Evolutionary conservation across 257 asterid species (phyloP).

Genomic region (Solanum boliviense): DNA sequence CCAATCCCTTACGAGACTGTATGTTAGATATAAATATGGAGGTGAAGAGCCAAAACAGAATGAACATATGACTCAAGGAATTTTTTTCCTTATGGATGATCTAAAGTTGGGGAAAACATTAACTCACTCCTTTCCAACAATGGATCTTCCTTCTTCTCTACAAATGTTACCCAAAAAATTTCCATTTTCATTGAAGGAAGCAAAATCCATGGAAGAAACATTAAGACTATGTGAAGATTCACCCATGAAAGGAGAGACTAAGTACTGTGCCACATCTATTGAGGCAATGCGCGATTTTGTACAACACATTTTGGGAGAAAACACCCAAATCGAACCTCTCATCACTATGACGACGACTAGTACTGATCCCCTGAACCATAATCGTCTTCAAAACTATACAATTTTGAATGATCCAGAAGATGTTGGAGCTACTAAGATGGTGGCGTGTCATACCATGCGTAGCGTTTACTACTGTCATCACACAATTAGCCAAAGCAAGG

Average conservation of each 20-base stretch:
- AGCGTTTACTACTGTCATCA: conserved; percentile 62
- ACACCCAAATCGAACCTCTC: conserved; percentile 11
- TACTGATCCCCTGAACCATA: no score
- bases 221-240: conserved; percentile 40
- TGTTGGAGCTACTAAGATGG: conserved; percentile 27
- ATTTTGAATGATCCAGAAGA: conserved; percentile 22
- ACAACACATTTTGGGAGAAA: conserved; percentile 18
- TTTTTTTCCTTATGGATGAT: conserved; percentile 51
- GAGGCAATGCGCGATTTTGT: conserved; percentile 55
- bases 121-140: conserved; percentile 40
- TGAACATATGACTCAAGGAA: no score
- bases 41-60: no score
- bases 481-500: conserved; percentile 35
- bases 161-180: conserved; percentile 24
- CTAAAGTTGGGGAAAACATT: conserved; percentile 38
- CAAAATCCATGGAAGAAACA: conserved; percentile 52
- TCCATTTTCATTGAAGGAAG: conserved; percentile 41
- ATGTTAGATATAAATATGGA: no score
- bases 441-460: conserved; percentile 65
- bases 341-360: conserved; percentile 15
- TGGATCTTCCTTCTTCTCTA: conserved; percentile 11
- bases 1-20: no score
- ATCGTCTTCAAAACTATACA: not conserved
- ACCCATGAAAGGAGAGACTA: conserved; percentile 57
- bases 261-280: conserved; percentile 56